phyloP scores from a whole-genome alignment of 257 asterid species.

The Fraxinus quadrangulata region DNA sequence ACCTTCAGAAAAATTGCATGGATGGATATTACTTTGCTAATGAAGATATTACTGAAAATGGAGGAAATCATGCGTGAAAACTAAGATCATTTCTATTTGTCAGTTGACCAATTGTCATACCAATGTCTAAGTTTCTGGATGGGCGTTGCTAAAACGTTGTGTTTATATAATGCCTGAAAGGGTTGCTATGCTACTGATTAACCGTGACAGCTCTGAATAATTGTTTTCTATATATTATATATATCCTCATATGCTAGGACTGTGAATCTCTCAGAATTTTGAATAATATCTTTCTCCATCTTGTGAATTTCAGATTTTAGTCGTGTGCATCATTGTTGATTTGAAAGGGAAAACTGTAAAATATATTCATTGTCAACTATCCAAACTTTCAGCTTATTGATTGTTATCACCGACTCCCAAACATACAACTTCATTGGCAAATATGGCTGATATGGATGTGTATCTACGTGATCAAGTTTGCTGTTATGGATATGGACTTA shows the following conservation, averaged over 20 bases:
- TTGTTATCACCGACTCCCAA: background rate
- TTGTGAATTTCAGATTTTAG: background rate
- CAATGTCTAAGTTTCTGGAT: background rate
- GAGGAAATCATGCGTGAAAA: background rate
- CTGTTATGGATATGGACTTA: background rate
- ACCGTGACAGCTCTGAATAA: background rate
- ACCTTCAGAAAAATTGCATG: too few species aligned
- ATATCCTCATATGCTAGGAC: too few species aligned
- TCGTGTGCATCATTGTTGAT: background rate
- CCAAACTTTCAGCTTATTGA: background rate
- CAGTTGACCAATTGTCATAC: background rate
- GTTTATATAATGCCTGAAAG: background rate
- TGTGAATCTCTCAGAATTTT: too few species aligned
- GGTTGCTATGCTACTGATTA: background rate
- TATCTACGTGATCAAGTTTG: background rate
- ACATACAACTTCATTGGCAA: background rate
- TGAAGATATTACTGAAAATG: background rate
- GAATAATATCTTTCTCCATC: background rate
- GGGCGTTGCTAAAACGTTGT: background rate
- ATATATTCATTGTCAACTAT: background rate
- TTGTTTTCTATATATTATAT: too few species aligned
- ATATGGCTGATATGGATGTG: background rate
- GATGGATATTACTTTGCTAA: background rate
- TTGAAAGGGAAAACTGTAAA: background rate
- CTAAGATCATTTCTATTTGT: too few species aligned